A percentile compares a stretch with the other conserved stretches of the same genome.
phyloP scores from a whole-genome alignment of 176 grass and related monocot species.

The Microstegium vimineum region DNA sequence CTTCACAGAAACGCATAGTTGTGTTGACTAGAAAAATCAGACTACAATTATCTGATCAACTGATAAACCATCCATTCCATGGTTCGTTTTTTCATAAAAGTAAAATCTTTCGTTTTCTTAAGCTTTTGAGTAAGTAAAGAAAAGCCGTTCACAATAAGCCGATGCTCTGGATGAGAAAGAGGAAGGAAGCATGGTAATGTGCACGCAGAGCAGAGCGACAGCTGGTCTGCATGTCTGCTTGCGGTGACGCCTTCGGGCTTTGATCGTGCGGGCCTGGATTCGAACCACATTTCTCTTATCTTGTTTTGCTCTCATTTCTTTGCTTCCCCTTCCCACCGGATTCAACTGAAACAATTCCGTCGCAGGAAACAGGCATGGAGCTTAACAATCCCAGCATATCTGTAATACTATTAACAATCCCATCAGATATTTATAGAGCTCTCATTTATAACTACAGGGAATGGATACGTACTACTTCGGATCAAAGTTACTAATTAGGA shows the following conservation, averaged over 20 bases:
- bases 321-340: too few relatives aligned
- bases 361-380: too few relatives aligned
- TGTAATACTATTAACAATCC: too few relatives aligned
- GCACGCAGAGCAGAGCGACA: slow-evolving; percentile 41
- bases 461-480: too few relatives aligned
- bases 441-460: too few relatives aligned
- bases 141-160: slow-evolving; percentile 71
- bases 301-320: not conserved
- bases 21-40: slow-evolving; percentile 67
- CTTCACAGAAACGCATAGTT: slow-evolving; percentile 49
- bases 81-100: not conserved
- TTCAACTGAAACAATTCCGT: too few relatives aligned
- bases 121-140: too few relatives aligned
- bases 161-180: slow-evolving; percentile 71
- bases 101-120: not conserved
- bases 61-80: not conserved
- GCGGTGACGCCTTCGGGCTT: slow-evolving; percentile 76
- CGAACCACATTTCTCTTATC: slow-evolving; percentile 45
- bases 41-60: slow-evolving; percentile 99
- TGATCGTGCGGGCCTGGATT: slow-evolving; percentile 82
- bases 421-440: too few relatives aligned
- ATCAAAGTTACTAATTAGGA: too few relatives aligned
- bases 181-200: slow-evolving; percentile 91
- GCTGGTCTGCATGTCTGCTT: slow-evolving; percentile 80
- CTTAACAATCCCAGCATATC: too few relatives aligned